Base-by-base conservation (phyloP, 345 rosid species). In the Kandelia obovata region DNA sequence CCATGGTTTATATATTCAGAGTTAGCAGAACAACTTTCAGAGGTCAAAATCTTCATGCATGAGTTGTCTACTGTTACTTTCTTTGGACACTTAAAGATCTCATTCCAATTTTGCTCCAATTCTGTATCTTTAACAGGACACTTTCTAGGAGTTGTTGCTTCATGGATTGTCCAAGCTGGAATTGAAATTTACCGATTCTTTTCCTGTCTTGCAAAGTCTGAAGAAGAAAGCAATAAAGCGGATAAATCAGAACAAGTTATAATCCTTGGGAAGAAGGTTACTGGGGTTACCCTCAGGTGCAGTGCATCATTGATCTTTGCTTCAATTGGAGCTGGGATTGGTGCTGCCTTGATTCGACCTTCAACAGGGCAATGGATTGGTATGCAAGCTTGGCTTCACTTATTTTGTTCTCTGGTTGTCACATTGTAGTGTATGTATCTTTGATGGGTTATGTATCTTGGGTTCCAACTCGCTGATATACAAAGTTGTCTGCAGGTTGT, bases 321-420 rank as follows among this genome's bases (percentile, higher is more conserved):
- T 67, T 85, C 99, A 49, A 78, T 89, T 26, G 99, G 98, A 77
- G 99, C 96, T 0, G 99, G 98, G 67, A 78, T 92, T 64, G 92
- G 96, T 53, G 92, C 97, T 34, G 58, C 78, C 67, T 69, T 90
- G 17, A 39, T 89, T 61, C 94, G 94, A 34, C 99, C 99, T 67
- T 88, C 92, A 49, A 43, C 71, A 0, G 99, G 99, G 27, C 99
- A 92, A 49, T 92, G 99, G 98, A 87, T 95, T 17, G 99, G 99
- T 95, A 86, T 85, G 81, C 71, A 61, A 43, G 26, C 60, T 17
- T 52, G 16, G 7, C 53, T 55, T 8, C 1, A 11, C 21, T 7
- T 17, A 9, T 31, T 49, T n/a, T 46, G 37, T 46, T 64, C 5
- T 52, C 43, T 30, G 25, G 37, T 1, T 57, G 19, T 10, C 15